These are phyloP conservation scores for Puya raimondii DNA, from an alignment of 176 grass and related monocot genomes.

Conservation along the genomic window DNA sequence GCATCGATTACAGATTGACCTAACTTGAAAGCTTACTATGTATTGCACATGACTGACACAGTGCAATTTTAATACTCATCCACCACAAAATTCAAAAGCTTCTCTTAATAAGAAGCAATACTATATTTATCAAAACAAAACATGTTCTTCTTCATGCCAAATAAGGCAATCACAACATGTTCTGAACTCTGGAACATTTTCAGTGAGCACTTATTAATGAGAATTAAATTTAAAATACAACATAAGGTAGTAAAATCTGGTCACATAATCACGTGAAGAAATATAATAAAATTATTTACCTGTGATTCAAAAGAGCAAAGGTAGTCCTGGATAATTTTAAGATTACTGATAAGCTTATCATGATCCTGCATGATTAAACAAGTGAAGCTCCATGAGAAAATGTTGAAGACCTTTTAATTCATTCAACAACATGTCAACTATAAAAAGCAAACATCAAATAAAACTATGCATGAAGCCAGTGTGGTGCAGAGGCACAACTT, in stretches of 20 bases:
- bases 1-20: too few species aligned
- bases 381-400: slow-evolving; percentile 13
- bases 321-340: slow-evolving; percentile 94
- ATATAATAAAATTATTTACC: slow-evolving; percentile 31
- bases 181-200: too few species aligned
- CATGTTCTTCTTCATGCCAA: too few species aligned
- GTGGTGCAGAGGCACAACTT: not conserved
- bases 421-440: not conserved
- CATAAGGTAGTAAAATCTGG: slow-evolving; percentile 2
- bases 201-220: not conserved
- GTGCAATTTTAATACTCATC: too few species aligned
- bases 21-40: too few species aligned
- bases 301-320: slow-evolving; percentile 92
- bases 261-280: not conserved
- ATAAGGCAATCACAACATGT: too few species aligned
- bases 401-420: not conserved
- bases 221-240: slow-evolving; percentile 3
- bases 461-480: not conserved
- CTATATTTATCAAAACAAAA: too few species aligned
- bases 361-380: slow-evolving; percentile 47
- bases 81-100: too few species aligned
- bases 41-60: too few species aligned
- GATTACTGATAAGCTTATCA: slow-evolving; percentile 78
- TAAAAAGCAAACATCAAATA: not conserved
- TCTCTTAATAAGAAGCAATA: too few species aligned